Percentiles rank a stretch among this genome's conserved stretches.
phyloP scores from a whole-genome alignment of 345 rosid genomes.

The Lepidium aucheri region DNA sequence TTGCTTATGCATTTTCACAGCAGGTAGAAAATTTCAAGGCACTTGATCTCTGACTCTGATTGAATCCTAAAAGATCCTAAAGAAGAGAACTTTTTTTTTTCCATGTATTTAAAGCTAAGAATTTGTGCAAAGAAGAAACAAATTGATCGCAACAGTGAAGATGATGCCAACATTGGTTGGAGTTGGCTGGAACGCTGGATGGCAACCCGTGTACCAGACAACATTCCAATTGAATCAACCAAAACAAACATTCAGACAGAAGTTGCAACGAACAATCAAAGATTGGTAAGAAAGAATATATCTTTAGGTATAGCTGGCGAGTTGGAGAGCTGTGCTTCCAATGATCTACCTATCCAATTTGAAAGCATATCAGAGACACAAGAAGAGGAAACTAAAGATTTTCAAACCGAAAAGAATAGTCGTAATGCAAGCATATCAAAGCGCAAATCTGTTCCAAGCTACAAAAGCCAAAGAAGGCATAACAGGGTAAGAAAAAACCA shows the following conservation, averaged over 20 bases:
- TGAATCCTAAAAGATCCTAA: background rate
- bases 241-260: slow-evolving; percentile 25
- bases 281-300: slow-evolving; percentile 20
- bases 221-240: slow-evolving; percentile 23
- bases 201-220: slow-evolving; percentile 73
- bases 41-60: background rate
- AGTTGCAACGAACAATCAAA: slow-evolving; percentile 15
- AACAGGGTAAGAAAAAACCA: slow-evolving; percentile 32
- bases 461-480: slow-evolving; percentile 35
- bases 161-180: slow-evolving; percentile 56
- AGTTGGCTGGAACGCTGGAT: slow-evolving; percentile 88
- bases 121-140: slow-evolving; percentile 65
- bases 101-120: slow-evolving; percentile 37
- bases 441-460: slow-evolving; percentile 45
- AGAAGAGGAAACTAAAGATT: slow-evolving; percentile 16
- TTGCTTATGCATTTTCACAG: too few species aligned
- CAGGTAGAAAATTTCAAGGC: slow-evolving; percentile 30
- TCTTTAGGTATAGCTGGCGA: slow-evolving; percentile 42
- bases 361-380: slow-evolving; percentile 30
- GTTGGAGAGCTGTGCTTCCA: slow-evolving; percentile 83
- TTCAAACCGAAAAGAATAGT: slow-evolving; percentile 25
- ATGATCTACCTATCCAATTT: slow-evolving; percentile 50
- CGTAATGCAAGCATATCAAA: slow-evolving; percentile 31
- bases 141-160: slow-evolving; percentile 25
- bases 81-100: background rate